Evolutionary conservation across 495 filamentous ascomycete species (phyloP).

Genomic region (Penicillium egyptiacum): DNA sequence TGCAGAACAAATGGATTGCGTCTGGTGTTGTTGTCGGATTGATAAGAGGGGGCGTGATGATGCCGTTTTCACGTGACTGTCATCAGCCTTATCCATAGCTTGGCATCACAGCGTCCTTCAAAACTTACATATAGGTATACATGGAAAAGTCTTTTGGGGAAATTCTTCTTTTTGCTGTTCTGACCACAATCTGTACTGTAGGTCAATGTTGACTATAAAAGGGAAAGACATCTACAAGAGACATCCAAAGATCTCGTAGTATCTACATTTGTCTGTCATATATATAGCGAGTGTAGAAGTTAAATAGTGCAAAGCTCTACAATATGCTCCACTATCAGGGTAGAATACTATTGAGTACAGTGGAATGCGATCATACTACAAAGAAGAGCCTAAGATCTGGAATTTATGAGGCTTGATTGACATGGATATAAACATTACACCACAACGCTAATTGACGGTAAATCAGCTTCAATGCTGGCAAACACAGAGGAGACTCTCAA

Average conservation of each 20-base stretch:
- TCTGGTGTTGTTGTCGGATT: slow-evolving; percentile 24
- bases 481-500: too few relatives aligned
- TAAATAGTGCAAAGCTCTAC: not conserved
- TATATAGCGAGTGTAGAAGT: not conserved
- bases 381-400: not conserved
- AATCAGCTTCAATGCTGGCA: too few relatives aligned
- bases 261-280: not conserved
- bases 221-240: not conserved
- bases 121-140: not conserved
- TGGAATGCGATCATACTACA: not conserved
- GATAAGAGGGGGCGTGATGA: slow-evolving; percentile 31
- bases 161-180: not conserved
- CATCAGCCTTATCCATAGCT: slow-evolving; percentile 13
- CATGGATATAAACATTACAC: not conserved
- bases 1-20: slow-evolving; percentile 23
- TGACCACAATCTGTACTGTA: not conserved
- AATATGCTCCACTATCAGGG: not conserved
- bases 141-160: slow-evolving; percentile 6
- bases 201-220: not conserved
- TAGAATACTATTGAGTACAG: not conserved
- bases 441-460: too few relatives aligned
- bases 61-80: slow-evolving; percentile 12
- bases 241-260: not conserved
- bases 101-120: slow-evolving; percentile 3
- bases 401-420: not conserved